phyloP scores from a whole-genome alignment of 176 grass and related monocot species.

The Puccinellia tenuiflora region DNA sequence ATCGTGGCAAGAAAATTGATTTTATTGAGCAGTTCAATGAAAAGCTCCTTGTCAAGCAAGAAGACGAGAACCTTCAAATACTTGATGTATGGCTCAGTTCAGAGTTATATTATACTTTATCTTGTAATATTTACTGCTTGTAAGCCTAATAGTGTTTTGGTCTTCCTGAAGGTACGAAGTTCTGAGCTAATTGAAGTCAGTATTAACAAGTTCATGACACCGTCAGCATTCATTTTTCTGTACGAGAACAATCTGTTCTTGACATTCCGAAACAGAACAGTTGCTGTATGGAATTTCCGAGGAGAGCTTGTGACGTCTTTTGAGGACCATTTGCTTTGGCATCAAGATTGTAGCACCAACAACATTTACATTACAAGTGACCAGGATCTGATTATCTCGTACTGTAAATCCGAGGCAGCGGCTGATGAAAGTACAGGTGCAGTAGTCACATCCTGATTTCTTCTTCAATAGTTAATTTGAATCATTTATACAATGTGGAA shows the following conservation, averaged over 20 bases:
- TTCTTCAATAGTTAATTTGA: neutral
- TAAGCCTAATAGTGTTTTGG: slow-evolving; percentile 6
- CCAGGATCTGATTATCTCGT: slow-evolving; percentile 97
- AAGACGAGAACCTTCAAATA: slow-evolving; percentile 94
- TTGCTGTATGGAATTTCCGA: slow-evolving; percentile 96
- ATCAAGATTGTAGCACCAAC: slow-evolving; percentile 78
- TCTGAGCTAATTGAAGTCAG: slow-evolving; percentile 87
- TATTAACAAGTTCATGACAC: slow-evolving; percentile 81
- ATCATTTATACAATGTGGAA: neutral
- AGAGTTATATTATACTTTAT: neutral
- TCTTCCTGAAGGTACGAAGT: slow-evolving; percentile 65
- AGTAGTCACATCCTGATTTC: neutral
- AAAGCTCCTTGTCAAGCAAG: slow-evolving; percentile 95
- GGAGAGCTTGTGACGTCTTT: slow-evolving; percentile 97
- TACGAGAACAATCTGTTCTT: slow-evolving; percentile 99
- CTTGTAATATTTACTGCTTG: neutral
- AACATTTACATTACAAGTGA: slow-evolving; percentile 90
- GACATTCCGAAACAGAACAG: slow-evolving; percentile 90
- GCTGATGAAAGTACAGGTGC: slow-evolving; percentile 46
- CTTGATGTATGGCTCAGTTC: slow-evolving; percentile 65
- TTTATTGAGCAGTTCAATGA: slow-evolving; percentile 99
- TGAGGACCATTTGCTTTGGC: slow-evolving; percentile 96
- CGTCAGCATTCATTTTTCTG: slow-evolving; percentile 95
- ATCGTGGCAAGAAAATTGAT: slow-evolving; percentile 92
- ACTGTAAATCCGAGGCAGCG: slow-evolving; percentile 73